Evolutionary conservation across 2,329 filamentous ascomycete genomes (phyloP), one percentile per base, ranked within the genome.

Genomic region (Trichoderma asperellum): DNA sequence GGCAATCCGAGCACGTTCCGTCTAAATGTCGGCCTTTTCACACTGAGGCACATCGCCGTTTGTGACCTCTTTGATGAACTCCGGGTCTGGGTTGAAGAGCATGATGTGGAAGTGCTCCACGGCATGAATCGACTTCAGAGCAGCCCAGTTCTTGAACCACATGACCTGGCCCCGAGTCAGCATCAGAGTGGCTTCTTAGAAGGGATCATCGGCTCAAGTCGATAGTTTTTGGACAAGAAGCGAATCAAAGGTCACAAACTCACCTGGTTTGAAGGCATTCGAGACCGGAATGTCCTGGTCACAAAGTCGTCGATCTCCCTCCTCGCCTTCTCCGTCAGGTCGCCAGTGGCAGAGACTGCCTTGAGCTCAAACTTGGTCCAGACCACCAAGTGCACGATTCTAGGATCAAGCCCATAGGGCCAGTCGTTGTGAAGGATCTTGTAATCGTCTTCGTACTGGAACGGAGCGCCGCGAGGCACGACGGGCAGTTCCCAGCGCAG

Each of bases 71-170:
- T 83, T 81, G 57, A 97, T 80, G 73, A 96, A 93, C 4, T 83
- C 84, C 49, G 84, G 83, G 74, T 95, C 89, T 0, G 94, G 90
- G 73, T 92, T 85, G 78, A 90, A 92, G 66, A 97, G 83, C 93
- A 97, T 94, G 76, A 97, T 91, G 79, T 98, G 95, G 76, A 98
- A 96, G 78, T 98, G 95, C 83, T 97, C 94, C 12, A 98, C 88
- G 0, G 92, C 89, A 74, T 93, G 88, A 34, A 98, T 88, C 29
- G 91, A 96, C 82, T 97, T 97, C 73, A 97, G 82, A 18, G 86
- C 88, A 66, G 84, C 87, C 93, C 94, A 97, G 76, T 98, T 98
- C 83, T 92, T 81, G 67, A 92, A 87, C 77, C 77, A 79, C 66
- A 79, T 72, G 27, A 82, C 76, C 78, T 82, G 24, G 82, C 75